These are phyloP conservation scores for Aspergillus diversus DNA, from an alignment of 495 filamentous ascomycete genomes.

Conservation along the genomic window DNA sequence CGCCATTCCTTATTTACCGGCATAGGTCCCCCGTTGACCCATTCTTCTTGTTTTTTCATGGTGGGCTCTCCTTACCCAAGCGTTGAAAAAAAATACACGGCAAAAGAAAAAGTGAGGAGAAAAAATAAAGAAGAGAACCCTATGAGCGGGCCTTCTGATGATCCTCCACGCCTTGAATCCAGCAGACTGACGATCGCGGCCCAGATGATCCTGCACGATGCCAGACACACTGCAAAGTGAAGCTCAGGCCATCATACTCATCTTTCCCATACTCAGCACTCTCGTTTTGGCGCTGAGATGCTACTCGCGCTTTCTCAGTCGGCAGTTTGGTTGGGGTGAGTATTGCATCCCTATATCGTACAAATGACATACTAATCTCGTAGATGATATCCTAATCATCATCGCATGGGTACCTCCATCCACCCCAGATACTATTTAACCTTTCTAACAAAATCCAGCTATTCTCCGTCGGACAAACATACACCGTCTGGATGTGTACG, in stretches of 20 bases:
- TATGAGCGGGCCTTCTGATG: background rate
- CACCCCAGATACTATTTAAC: background rate
- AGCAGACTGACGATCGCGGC: background rate
- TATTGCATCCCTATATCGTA: slow-evolving; percentile 33
- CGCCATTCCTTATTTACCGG: background rate
- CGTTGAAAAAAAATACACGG: background rate
- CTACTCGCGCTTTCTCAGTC: slow-evolving; percentile 49
- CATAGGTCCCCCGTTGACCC: background rate
- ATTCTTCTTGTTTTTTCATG: background rate
- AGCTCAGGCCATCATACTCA: slow-evolving; percentile 50
- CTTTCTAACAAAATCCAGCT: slow-evolving; percentile 19
- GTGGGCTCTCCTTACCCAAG: background rate
- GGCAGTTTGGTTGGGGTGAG: slow-evolving; percentile 31
- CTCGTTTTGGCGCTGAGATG: slow-evolving; percentile 45
- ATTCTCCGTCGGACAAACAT: slow-evolving; percentile 27
- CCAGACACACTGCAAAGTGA: slow-evolving; percentile 39
- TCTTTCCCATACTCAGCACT: slow-evolving; percentile 50
- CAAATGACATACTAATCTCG: slow-evolving; percentile 13
- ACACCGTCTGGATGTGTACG: slow-evolving; percentile 39
- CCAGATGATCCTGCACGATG: slow-evolving; percentile 17
- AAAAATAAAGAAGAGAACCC: background rate
- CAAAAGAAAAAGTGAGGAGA: background rate
- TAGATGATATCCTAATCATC: slow-evolving; percentile 33
- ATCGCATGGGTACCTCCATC: slow-evolving; percentile 17
- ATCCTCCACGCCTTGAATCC: background rate